Evolutionary conservation across 2,329 filamentous ascomycete species (phyloP).

Genomic region (Arthrobotrys sinensis): DNA sequence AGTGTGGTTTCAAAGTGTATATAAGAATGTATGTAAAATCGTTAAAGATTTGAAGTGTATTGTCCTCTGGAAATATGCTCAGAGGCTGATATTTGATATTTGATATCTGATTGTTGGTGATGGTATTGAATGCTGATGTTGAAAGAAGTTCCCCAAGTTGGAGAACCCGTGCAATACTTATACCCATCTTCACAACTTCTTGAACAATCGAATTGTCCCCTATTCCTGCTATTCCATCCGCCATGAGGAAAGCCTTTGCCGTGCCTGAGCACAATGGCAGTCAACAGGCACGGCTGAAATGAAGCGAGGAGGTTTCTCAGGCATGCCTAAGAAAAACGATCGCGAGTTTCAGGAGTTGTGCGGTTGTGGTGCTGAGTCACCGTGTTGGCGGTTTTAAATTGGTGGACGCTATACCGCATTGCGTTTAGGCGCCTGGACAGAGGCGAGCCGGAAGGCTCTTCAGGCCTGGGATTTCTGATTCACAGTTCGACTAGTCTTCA

Average conservation of each 20-base stretch:
- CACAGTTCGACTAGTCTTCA: not conserved
- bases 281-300: slow-evolving; percentile 10
- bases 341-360: slow-evolving; percentile 26
- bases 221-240: too few relatives aligned
- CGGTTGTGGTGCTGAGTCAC: slow-evolving; percentile 44
- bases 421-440: slow-evolving; percentile 5
- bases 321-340: slow-evolving; percentile 36
- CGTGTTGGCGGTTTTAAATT: not conserved
- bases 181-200: not conserved
- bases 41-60: not conserved
- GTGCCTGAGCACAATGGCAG: not conserved
- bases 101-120: slow-evolving; percentile 8
- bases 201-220: not conserved
- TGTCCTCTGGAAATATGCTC: slow-evolving; percentile 21
- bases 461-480: not conserved
- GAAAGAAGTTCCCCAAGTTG: slow-evolving; percentile 5
- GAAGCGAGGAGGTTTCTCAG: slow-evolving; percentile 8
- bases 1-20: slow-evolving; percentile 40
- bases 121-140: slow-evolving; percentile 24
- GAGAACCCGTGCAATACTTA: slow-evolving; percentile 31
- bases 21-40: not conserved
- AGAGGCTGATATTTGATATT: not conserved
- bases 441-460: slow-evolving; percentile 12
- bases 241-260: slow-evolving; percentile 17
- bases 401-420: slow-evolving; percentile 9